phyloP scores from a whole-genome alignment of 1,284 basidiomycete genomes.

The Apiotrichum porosum region DNA sequence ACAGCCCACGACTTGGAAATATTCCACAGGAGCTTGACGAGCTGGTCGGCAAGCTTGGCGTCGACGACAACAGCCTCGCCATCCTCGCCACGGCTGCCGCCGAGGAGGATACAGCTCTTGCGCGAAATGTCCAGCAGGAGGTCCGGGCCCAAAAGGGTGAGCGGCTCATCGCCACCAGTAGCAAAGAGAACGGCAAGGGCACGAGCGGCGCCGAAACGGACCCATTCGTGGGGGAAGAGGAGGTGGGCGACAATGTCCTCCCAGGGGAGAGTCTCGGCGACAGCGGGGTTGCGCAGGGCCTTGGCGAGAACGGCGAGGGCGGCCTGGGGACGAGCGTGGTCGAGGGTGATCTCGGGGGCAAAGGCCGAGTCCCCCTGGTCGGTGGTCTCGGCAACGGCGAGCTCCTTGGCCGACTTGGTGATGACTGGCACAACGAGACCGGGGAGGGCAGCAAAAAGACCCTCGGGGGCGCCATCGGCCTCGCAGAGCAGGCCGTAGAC shows the following conservation, averaged over 20 bases:
- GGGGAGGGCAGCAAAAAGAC: constrained; percentile 48
- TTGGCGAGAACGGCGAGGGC: constrained; percentile 65
- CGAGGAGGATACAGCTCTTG: constrained; percentile 74
- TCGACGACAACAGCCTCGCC: constrained; percentile 55
- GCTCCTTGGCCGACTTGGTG: constrained; percentile 52
- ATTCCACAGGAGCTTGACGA: constrained; percentile 92
- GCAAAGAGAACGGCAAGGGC: constrained; percentile 70
- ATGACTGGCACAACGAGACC: constrained; percentile 61
- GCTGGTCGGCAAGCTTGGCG: constrained; percentile 69
- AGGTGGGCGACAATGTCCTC: constrained; percentile 61
- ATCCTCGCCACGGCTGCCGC: constrained; percentile 53
- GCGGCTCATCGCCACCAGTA: neutral
- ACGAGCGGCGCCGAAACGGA: constrained; percentile 74
- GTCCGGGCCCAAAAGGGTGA: constrained; percentile 12
- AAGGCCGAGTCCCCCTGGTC: constrained; percentile 6
- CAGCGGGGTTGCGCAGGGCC: constrained; percentile 57
- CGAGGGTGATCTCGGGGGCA: constrained; percentile 54
- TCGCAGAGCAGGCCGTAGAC: constrained; percentile 69
- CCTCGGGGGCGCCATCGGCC: constrained; percentile 57
- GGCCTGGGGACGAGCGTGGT: constrained; percentile 84
- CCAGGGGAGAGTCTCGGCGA: constrained; percentile 59
- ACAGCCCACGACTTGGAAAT: constrained; percentile 76
- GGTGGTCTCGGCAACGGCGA: constrained; percentile 45
- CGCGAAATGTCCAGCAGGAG: constrained; percentile 68
- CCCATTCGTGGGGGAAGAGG: constrained; percentile 91